Conservation (phyloP, 2,329 filamentous ascomycete genomes). For the Graphilbum fragrans region DNA sequence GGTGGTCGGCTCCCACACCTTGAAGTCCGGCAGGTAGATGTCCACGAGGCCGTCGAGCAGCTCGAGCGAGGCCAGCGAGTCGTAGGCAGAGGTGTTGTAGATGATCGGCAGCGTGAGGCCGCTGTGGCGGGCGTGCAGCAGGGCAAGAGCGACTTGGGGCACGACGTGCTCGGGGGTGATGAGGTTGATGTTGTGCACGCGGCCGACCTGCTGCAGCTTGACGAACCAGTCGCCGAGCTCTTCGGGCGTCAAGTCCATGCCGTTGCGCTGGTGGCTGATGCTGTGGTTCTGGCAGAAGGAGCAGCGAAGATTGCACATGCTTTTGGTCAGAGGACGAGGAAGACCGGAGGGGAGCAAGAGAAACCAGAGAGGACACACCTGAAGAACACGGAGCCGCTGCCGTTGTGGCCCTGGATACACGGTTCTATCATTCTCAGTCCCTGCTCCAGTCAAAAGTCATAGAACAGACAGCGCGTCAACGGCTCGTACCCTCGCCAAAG, state of each 20-base stretch:
- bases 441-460: not conserved
- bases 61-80: constrained; percentile 58
- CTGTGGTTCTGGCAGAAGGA: constrained; percentile 75
- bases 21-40: constrained; percentile 83
- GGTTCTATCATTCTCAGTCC: constrained; percentile 39
- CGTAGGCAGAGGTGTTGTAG: constrained; percentile 77
- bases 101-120: constrained; percentile 64
- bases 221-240: constrained; percentile 69
- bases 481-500: constrained; percentile 55
- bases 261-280: constrained; percentile 71
- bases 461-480: constrained; percentile 1
- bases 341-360: not conserved
- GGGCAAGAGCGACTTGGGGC: constrained; percentile 66
- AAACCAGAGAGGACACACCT: constrained; percentile 40
- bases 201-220: constrained; percentile 68
- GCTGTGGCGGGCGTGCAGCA: constrained; percentile 58
- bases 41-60: constrained; percentile 71
- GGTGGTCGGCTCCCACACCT: constrained; percentile 58
- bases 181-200: constrained; percentile 82
- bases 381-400: constrained; percentile 73
- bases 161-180: constrained; percentile 81
- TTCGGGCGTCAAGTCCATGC: constrained; percentile 67
- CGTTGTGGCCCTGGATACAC: constrained; percentile 71
- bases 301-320: constrained; percentile 54
- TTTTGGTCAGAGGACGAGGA: not conserved